These are phyloP conservation scores for Pseudocercospora eumusae DNA, from an alignment of 2,329 filamentous ascomycete species.

Conservation along the genomic window DNA sequence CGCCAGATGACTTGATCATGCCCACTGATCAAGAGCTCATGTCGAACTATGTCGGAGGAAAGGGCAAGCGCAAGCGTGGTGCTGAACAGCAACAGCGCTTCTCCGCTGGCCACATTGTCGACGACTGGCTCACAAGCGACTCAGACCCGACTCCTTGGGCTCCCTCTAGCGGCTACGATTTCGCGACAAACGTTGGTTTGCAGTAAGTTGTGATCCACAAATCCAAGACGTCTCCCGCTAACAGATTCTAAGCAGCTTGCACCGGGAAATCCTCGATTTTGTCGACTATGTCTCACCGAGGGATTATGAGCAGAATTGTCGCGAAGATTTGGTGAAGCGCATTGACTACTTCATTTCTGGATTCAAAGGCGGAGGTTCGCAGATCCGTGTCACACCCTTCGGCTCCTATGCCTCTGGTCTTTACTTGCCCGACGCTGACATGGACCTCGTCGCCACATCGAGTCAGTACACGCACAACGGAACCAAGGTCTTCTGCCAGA, in stretches of 20 bases:
- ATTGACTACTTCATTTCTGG: constrained; percentile 62
- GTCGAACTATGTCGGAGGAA: constrained; percentile 13
- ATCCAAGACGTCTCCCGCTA: constrained; percentile 39
- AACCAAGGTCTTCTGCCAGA: constrained; percentile 52
- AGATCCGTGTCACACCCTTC: constrained; percentile 70
- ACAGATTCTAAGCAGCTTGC: constrained; percentile 56
- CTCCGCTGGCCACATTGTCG: constrained; percentile 46
- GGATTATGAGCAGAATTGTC: constrained; percentile 73
- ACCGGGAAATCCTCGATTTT: constrained; percentile 88
- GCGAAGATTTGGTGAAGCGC: constrained; percentile 69
- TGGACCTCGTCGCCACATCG: constrained; percentile 85
- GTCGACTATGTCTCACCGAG: constrained; percentile 80
- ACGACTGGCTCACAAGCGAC: constrained; percentile 47
- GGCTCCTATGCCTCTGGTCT: constrained; percentile 86
- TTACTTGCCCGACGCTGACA: constrained; percentile 78
- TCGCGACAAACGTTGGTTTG: constrained; percentile 26
- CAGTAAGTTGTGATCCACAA: constrained; percentile 30
- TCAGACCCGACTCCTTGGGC: constrained; percentile 64
- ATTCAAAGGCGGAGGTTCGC: constrained; percentile 35
- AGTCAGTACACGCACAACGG: constrained; percentile 59
- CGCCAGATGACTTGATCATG: constrained; percentile 27
- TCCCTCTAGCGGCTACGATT: constrained; percentile 51
- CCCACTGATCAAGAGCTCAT: constrained; percentile 31
- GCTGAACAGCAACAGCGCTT: constrained; percentile 33
- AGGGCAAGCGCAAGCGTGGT: constrained; percentile 65